Conservation (phyloP, 148 eudicot species). For the Suaeda aralocaspica region DNA sequence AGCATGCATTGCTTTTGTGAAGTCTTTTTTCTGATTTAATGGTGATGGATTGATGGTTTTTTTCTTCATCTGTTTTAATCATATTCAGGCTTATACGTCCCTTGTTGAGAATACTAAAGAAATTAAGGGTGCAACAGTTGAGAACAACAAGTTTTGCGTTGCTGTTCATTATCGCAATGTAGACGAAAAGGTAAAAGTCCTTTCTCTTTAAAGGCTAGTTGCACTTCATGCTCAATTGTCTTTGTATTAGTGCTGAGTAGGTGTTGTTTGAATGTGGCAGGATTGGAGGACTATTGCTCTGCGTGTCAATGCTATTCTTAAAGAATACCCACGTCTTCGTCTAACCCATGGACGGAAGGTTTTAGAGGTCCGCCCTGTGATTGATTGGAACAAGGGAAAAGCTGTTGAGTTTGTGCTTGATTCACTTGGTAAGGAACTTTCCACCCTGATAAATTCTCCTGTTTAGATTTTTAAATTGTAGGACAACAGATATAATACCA, state of each 20-base stretch:
- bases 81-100: slow-evolving; percentile 57
- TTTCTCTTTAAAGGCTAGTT: no score
- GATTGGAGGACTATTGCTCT: slow-evolving; percentile 61
- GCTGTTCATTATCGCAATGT: slow-evolving; percentile 97
- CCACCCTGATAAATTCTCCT: no score
- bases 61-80: not conserved
- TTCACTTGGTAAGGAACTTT: slow-evolving; percentile 76
- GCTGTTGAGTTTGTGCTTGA: slow-evolving; percentile 91
- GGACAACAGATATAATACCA: no score
- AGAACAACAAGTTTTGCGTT: slow-evolving; percentile 89
- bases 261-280: slow-evolving; percentile 35
- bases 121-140: slow-evolving; percentile 70
- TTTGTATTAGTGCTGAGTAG: not conserved
- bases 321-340: slow-evolving; percentile 62
- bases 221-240: no score
- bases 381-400: slow-evolving; percentile 97
- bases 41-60: not conserved
- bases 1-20: not conserved
- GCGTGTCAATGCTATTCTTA: slow-evolving; percentile 48
- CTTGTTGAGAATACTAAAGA: slow-evolving; percentile 65
- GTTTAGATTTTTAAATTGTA: not conserved
- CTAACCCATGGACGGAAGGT: slow-evolving; percentile 97
- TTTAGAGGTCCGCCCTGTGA: slow-evolving; percentile 87
- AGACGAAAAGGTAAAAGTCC: slow-evolving; percentile 64
- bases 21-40: not conserved